Base-by-base conservation (phyloP, 2,329 filamentous ascomycete genomes). In the Raffaelea ambrosiae region DNA sequence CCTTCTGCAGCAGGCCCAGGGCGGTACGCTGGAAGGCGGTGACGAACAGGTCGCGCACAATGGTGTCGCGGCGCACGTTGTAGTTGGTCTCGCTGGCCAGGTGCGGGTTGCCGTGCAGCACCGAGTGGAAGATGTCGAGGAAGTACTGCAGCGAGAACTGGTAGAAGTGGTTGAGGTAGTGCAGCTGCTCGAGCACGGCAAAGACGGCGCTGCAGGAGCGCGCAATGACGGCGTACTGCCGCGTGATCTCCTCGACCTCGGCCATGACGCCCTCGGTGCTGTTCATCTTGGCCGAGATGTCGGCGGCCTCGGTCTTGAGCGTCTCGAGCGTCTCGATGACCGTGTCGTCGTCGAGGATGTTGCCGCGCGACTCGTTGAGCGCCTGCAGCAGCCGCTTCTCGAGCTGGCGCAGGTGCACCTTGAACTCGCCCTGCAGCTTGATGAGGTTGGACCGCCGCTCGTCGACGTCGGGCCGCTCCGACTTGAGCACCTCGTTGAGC, bases 81-180 rank as follows among this genome's bases (percentile, higher is more conserved):
- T 95, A 80, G 54, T 93, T 84, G 29, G 77, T 83, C 64, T 85
- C 81, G 50, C 72, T 75, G 19, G 77, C 76, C 45, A 93, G 73
- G 51, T 81, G 81, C 59, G 84, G 83, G 65, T 94, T 94, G 50
- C 81, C 77, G 48, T 85, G 85, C 36, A 98, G 76, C 8, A 98
- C 93, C 5, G 85, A 81, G 62, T 95, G 87, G 77, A 98, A 98
- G 57, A 98, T 98, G 63, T 96, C 87, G 48, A 95, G 79, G 69
- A 98, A 98, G 69, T 95, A 98, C 66, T 96, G 90, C 51, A 98
- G 76, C 35, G 93, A 98, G 74, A 98, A 98, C 64, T 97, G 94
- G 67, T 98, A 98, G 69, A 97, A 97, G 72, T 97, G 93, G 65
- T 98, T 96, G 64, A 98, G 83, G 62, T 96, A 94, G 66, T 97